Base-by-base conservation (phyloP, 2,329 filamentous ascomycete genomes). In the Didymosphaeria variabile region DNA sequence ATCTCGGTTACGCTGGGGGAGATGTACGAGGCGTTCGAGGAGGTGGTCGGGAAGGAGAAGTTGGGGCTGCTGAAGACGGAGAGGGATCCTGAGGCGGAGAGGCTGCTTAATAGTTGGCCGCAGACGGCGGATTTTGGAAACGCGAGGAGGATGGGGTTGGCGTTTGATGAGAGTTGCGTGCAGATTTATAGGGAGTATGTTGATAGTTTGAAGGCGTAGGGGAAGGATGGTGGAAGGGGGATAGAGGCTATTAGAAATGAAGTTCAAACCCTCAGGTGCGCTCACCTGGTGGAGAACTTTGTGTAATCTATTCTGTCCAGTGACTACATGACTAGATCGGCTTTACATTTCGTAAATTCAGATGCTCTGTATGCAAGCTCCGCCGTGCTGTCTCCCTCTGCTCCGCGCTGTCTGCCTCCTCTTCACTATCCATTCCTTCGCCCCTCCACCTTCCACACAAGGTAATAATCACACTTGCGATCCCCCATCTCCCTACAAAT, bases 401-500 rank as follows among this genome's bases (percentile, higher is more conserved):
- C 26, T 29, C 26, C 26, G 4, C 6, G 26, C 26, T 29, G 26
- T 5, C n/a, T n/a, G n/a, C n/a, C n/a, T n/a, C n/a, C n/a, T n/a
- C n/a, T n/a, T n/a, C n/a, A n/a, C n/a, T n/a, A n/a, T n/a, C n/a
- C n/a, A n/a, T n/a, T n/a, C n/a, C n/a, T n/a, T 12, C 7, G 19
- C 42, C 19, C 19, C 15, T 40, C 7, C 17, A 7, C 15, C 15
- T 19, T 19, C 17, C 15, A 19, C 17, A 5, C 17, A 19, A 15
- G 13, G 12, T 7, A 12, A 21, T 13, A 8, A 13, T 10, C 31
- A 21, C 12, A 19, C 5, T 19, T 26, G 1, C 51, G 3, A 40
- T 17, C 2, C 19, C 15, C 34, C 8, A 6, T 29, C 13, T 42
- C 34, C 34, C 64, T 58, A 75, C 44, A 82, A 58, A 19, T 77